Base-by-base conservation (phyloP, 331 rosid species). In the Prunus yedoensis region DNA sequence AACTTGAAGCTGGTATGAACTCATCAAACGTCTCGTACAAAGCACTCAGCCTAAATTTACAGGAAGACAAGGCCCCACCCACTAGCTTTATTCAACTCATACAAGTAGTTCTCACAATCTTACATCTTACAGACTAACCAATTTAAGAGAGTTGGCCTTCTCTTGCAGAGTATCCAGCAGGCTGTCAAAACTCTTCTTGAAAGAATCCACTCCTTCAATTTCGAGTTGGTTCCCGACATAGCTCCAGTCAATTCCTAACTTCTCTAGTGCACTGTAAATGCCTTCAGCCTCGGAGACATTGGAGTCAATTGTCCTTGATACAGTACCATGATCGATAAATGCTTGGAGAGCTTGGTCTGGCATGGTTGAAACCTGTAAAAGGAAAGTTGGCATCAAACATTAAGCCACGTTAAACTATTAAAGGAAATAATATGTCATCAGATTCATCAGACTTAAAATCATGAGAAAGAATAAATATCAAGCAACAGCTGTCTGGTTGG, bases 311-410 rank as follows among this genome's bases (percentile, higher is more conserved):
- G 99, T 94, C 88, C 99, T 94, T 61, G 96, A 85, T 3, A 92
- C 97, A 4, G 83, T 49, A 46, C 99, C 99, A 13, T 92, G 99
- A 73, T 92, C 97, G 1, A 95, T 51, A 75, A 95, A 95, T 41
- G 99, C 99, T 79, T 87, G 89, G 53, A 95, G 91, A 70, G 99
- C 99, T 87, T 95, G 99, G 85, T 95, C 99, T 0, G 99, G 99
- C 99, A 95, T 95, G 80, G 99, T 95, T 16, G 99, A 95, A 17
- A 95, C 99, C 99, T 95, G 81, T 25, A 25, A 25, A 25, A 35
- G 45, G 62, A 54, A 28, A 70, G 76, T 68, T 47, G 43, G 12
- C 46, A 70, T 61, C 23, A 25, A 66, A 46, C n/a, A 11, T 18
- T 28, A 2, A 73, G 43, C 38, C 27, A 25, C 2, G 27, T 25